Evolutionary conservation across 1,284 basidiomycete genomes (phyloP).

Genomic region (Psilocybe mexicana): DNA sequence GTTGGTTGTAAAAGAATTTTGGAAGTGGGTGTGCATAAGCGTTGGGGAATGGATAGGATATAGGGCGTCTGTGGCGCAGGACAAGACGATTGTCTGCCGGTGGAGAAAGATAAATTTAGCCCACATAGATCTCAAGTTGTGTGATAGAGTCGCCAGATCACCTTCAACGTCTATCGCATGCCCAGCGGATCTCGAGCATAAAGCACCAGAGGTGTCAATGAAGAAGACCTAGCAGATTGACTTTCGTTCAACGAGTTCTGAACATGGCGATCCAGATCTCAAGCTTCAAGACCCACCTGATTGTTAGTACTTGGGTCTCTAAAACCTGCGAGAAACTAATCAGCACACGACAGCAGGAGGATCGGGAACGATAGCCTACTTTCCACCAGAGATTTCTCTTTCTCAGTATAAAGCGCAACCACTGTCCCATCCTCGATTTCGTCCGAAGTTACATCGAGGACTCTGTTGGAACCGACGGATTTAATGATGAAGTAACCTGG

Average conservation of each 20-base stretch:
- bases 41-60: conserved; percentile 75
- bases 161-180: conserved; percentile 80
- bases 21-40: conserved; percentile 74
- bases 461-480: conserved; percentile 56
- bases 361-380: conserved; percentile 39
- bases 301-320: conserved; percentile 69
- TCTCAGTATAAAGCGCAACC: conserved; percentile 67
- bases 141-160: conserved; percentile 26
- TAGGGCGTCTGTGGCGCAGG: conserved; percentile 71
- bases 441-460: conserved; percentile 63
- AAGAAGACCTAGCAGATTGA: conserved; percentile 64
- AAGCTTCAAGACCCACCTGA: conserved; percentile 47
- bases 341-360: conserved; percentile 5
- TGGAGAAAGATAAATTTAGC: background rate
- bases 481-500: conserved; percentile 75
- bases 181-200: conserved; percentile 76
- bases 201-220: conserved; percentile 69
- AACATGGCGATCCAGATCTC: background rate
- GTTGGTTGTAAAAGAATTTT: conserved; percentile 57
- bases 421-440: conserved; percentile 64
- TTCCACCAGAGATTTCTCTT: conserved; percentile 74
- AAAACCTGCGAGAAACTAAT: conserved; percentile 44
- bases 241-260: background rate
- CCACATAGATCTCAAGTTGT: background rate
- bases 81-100: conserved; percentile 58